Evolutionary conservation across 352 stramenopile genomes (phyloP).

Genomic region (Phytophthora aleatoria): DNA sequence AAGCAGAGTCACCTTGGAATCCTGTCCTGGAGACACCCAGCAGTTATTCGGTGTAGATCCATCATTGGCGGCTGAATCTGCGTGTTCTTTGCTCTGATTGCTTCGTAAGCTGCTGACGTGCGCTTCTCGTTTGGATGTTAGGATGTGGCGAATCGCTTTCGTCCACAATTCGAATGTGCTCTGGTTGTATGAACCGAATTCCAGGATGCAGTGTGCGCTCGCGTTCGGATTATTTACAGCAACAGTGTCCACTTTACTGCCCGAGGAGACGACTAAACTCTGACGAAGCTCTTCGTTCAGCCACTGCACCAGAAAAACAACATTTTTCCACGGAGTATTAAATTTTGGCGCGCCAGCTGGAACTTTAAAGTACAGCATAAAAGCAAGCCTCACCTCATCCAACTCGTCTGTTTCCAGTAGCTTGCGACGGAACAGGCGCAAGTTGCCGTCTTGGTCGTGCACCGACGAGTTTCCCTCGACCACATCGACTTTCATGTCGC

Average conservation of each 20-base stretch:
- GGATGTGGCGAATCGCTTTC: constrained; percentile 76
- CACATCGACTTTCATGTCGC: constrained; percentile 88
- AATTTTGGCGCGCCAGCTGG: not conserved
- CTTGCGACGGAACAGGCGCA: constrained; percentile 74
- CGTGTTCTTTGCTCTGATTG: constrained; percentile 28
- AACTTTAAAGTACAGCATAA: not conserved
- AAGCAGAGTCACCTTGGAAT: constrained; percentile 81
- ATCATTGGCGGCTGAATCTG: constrained; percentile 17
- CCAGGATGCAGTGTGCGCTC: constrained; percentile 67
- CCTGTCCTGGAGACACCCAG: constrained; percentile 84
- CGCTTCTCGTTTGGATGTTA: constrained; percentile 59
- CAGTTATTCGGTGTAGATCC: constrained; percentile 9
- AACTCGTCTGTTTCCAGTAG: constrained; percentile 77
- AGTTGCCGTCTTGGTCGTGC: constrained; percentile 34
- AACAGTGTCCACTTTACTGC: constrained; percentile 51
- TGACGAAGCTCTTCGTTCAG: constrained; percentile 73
- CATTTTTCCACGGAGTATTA: not conserved
- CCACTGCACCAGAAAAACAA: constrained; percentile 45
- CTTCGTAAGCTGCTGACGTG: constrained; percentile 21
- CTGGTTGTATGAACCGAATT: constrained; percentile 82
- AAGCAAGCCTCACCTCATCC: constrained; percentile 54
- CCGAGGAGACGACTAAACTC: constrained; percentile 50
- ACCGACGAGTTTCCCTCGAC: constrained; percentile 31
- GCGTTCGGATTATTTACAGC: constrained; percentile 60
- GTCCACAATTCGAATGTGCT: constrained; percentile 88